A percentile compares a stretch with the other conserved stretches of the same genome.
Conservation (phyloP, 2,329 filamentous ascomycete species). For the Ophiostoma himal-ulmi region DNA sequence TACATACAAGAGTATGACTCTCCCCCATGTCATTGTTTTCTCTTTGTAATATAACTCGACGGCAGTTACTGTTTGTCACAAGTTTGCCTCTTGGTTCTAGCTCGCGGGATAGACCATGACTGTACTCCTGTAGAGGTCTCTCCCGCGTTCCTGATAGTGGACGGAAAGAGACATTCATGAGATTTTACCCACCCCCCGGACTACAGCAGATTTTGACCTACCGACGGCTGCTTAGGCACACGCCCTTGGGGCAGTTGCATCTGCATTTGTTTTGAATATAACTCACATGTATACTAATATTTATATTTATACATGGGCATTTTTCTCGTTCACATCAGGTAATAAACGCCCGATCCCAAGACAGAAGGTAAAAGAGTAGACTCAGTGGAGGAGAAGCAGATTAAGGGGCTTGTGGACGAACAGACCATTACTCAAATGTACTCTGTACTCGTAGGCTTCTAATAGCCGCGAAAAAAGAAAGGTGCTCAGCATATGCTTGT, state of each 20-base stretch:
- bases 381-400: background rate
- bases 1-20: background rate
- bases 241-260: background rate
- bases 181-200: background rate
- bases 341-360: background rate
- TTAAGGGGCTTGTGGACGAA: background rate
- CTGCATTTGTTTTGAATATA: too few species aligned
- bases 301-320: background rate
- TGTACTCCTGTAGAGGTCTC: background rate
- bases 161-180: background rate
- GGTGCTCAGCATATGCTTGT: background rate
- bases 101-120: background rate
- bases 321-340: background rate
- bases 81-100: background rate
- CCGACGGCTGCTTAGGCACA: constrained; percentile 5
- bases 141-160: background rate
- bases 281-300: background rate
- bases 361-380: background rate
- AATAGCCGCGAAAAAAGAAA: background rate
- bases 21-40: background rate
- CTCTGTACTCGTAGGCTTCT: too few species aligned
- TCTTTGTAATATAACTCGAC: background rate
- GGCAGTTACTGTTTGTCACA: constrained; percentile 2
- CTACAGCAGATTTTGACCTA: background rate
- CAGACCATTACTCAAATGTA: background rate